A percentile compares a stretch with the other conserved stretches of the same genome.
Conservation (phyloP, 495 filamentous ascomycete species). For the Elaphomyces granulatus region DNA sequence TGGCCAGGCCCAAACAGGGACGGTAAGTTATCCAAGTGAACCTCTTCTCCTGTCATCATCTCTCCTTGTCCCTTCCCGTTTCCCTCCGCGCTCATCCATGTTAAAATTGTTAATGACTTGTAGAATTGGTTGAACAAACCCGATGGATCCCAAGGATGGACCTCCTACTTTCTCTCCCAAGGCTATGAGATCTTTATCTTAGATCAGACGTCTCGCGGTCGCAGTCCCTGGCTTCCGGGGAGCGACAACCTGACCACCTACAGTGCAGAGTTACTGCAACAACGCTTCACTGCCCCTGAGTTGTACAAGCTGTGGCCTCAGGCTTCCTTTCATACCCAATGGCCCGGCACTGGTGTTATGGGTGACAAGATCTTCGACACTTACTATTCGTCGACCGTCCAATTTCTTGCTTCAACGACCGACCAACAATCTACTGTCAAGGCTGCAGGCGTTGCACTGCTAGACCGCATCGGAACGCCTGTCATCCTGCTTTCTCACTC, state of each 20-base stretch:
- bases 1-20: constrained; percentile 36
- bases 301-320: constrained; percentile 28
- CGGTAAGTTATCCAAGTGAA: too few species aligned
- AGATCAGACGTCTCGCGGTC: constrained; percentile 31
- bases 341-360: constrained; percentile 29
- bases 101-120: neutral
- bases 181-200: constrained; percentile 33
- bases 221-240: constrained; percentile 22
- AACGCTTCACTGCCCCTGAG: constrained; percentile 26
- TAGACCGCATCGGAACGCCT: constrained; percentile 32
- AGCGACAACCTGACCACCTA: constrained; percentile 17
- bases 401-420: constrained; percentile 21
- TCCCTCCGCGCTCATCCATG: neutral
- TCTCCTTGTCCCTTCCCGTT: neutral
- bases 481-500: constrained; percentile 38
- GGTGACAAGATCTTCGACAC: constrained; percentile 31
- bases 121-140: constrained; percentile 35
- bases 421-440: constrained; percentile 30
- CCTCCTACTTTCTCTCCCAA: constrained; percentile 29
- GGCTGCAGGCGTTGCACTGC: constrained; percentile 28
- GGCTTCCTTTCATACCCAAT: constrained; percentile 33
- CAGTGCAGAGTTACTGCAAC: constrained; percentile 21
- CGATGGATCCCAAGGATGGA: constrained; percentile 33
- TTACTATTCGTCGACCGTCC: constrained; percentile 32
- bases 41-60: too few species aligned